phyloP scores from a whole-genome alignment of 768 basidiomycete genomes.

The Suillus alpinus region DNA sequence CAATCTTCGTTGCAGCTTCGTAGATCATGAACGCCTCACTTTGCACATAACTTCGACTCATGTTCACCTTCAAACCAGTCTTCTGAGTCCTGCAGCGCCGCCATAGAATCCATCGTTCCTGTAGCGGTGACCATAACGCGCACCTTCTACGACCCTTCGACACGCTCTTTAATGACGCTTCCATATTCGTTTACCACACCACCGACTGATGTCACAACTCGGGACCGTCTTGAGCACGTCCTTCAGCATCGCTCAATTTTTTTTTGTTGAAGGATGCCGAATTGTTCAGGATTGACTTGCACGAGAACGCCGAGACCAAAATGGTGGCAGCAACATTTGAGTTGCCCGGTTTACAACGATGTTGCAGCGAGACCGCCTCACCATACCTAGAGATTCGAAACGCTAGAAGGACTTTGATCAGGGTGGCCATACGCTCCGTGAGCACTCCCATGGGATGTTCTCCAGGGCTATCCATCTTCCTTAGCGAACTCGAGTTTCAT shows the following conservation, averaged over 20 bases:
- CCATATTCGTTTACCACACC: slow-evolving; percentile 16
- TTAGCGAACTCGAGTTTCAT: slow-evolving; percentile 41
- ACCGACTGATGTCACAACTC: slow-evolving; percentile 11
- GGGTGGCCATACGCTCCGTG: slow-evolving; percentile 35
- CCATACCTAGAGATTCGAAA: slow-evolving; percentile 47
- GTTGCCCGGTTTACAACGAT: slow-evolving; percentile 50
- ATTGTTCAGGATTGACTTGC: slow-evolving; percentile 48
- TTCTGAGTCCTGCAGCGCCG: neutral
- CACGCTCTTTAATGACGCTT: slow-evolving; percentile 39
- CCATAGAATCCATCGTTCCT: neutral
- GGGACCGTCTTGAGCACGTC: neutral
- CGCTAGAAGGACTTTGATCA: slow-evolving; percentile 32
- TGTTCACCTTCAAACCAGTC: neutral
- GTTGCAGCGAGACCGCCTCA: slow-evolving; percentile 47
- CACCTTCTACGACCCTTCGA: slow-evolving; percentile 37
- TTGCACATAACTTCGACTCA: neutral
- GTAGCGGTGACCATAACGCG: slow-evolving; percentile 23
- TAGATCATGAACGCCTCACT: too few relatives aligned
- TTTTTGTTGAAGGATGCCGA: neutral
- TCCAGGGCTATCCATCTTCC: slow-evolving; percentile 47
- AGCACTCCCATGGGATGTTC: slow-evolving; percentile 48
- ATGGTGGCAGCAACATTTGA: slow-evolving; percentile 54
- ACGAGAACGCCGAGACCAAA: slow-evolving; percentile 47
- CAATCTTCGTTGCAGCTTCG: neutral
- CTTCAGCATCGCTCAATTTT: neutral